Evolutionary conservation across 1,139 yeast species (phyloP).

Genomic region (Candida tunisiensis): DNA sequence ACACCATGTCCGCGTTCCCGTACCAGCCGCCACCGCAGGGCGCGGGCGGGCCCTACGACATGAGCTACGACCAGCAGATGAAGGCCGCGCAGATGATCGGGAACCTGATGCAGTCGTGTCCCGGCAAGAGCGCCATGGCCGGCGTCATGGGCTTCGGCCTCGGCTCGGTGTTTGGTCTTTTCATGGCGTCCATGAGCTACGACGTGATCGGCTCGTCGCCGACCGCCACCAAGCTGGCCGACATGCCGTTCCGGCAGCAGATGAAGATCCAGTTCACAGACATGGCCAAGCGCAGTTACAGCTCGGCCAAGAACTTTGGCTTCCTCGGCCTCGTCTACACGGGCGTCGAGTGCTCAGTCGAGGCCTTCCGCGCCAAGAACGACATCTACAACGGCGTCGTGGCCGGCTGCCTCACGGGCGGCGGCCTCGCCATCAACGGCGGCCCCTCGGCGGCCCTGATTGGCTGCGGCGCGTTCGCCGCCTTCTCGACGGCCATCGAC

Average conservation of each 20-base stretch:
- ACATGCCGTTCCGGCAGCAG: constrained; percentile 83
- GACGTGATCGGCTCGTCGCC: too few relatives aligned
- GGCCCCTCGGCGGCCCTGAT: constrained; percentile 87
- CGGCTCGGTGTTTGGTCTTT: constrained; percentile 92
- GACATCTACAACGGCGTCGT: constrained; percentile 83
- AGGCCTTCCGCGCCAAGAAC: constrained; percentile 68
- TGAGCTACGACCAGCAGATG: too few relatives aligned
- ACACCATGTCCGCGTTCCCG: too few relatives aligned
- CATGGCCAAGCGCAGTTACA: constrained; percentile 76
- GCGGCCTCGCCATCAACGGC: constrained; percentile 73
- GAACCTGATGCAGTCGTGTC: constrained; percentile 83
- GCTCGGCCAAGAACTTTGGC: constrained; percentile 89
- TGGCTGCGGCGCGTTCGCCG: constrained; percentile 98
- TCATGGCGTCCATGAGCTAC: constrained; percentile 60
- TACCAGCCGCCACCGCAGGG: too few relatives aligned
- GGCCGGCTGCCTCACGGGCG: constrained; percentile 93
- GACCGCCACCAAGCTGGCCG: constrained; percentile 42
- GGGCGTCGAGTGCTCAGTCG: constrained; percentile 89
- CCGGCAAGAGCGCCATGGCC: constrained; percentile 82
- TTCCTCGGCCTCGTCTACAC: constrained; percentile 86
- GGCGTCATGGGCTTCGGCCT: constrained; percentile 91
- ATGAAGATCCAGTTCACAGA: constrained; percentile 82
- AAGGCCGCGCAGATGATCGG: constrained; percentile 76
- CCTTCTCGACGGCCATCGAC: constrained; percentile 88
- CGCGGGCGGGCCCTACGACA: too few relatives aligned